Evolutionary conservation across 345 rosid species (phyloP).

Genomic region (Citrus trifoliata): DNA sequence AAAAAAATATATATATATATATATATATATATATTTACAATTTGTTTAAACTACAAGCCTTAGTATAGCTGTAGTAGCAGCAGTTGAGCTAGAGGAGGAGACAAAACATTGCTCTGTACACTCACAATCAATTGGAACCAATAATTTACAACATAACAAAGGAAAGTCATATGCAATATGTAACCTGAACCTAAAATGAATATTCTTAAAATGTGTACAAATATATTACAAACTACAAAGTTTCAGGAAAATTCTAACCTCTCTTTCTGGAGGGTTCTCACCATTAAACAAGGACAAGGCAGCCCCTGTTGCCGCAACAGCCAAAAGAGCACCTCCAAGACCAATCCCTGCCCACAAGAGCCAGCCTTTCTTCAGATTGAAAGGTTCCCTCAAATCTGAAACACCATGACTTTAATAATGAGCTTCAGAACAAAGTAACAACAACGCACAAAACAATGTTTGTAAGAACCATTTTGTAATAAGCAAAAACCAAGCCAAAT

Average conservation of each 20-base stretch:
- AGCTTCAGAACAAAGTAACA: not conserved
- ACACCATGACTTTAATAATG: not conserved
- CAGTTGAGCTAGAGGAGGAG: not conserved
- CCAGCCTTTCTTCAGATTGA: slow-evolving; percentile 61
- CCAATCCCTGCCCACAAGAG: slow-evolving; percentile 64
- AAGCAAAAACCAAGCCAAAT: not conserved
- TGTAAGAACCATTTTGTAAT: not conserved
- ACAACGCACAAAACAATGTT: not conserved
- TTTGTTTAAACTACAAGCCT: not conserved
- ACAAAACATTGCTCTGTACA: not conserved
- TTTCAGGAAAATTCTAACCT: slow-evolving; percentile 38
- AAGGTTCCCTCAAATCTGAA: slow-evolving; percentile 72
- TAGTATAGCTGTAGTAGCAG: not conserved
- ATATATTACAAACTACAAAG: not conserved
- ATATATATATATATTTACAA: not conserved
- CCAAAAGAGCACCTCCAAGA: slow-evolving; percentile 47
- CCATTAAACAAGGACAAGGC: slow-evolving; percentile 46
- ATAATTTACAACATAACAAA: not conserved
- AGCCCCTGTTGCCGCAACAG: slow-evolving; percentile 42
- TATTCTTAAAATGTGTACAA: not conserved
- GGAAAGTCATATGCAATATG: not conserved
- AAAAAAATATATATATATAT: too few species aligned
- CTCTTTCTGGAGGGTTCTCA: slow-evolving; percentile 49
- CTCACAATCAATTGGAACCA: not conserved
- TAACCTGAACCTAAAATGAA: not conserved